These are phyloP conservation scores for Beauveria pseudobassiana DNA, from an alignment of 2,329 filamentous ascomycete genomes.

Conservation along the genomic window DNA sequence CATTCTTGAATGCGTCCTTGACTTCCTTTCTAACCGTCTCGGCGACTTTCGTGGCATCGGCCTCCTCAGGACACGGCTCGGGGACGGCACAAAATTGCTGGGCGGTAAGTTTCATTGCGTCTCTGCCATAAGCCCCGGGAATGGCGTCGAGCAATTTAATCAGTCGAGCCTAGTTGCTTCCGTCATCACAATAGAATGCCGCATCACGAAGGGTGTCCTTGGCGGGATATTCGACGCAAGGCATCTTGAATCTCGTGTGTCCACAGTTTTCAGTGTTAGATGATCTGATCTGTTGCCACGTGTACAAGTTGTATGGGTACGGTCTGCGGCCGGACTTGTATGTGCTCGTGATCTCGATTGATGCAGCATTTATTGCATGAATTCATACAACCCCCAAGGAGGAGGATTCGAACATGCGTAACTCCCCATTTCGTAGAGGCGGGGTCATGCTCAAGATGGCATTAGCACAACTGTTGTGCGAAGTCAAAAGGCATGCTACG, in stretches of 20 bases:
- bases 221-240: constrained; percentile 29
- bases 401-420: constrained; percentile 28
- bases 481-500: neutral
- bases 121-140: constrained; percentile 26
- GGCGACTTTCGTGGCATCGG: constrained; percentile 22
- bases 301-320: too few relatives aligned
- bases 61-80: constrained; percentile 20
- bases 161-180: constrained; percentile 16
- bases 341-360: constrained; percentile 30
- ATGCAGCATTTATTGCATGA: constrained; percentile 28
- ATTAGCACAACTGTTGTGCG: neutral
- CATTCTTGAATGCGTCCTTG: constrained; percentile 27
- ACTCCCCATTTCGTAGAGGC: constrained; percentile 24
- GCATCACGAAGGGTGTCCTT: constrained; percentile 27
- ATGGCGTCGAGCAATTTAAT: constrained; percentile 25
- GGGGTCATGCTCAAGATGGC: constrained; percentile 20
- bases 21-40: constrained; percentile 19
- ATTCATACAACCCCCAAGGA: constrained; percentile 31
- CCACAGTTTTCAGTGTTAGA: constrained; percentile 25
- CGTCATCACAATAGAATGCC: constrained; percentile 25
- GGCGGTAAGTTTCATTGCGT: constrained; percentile 20
- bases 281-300: constrained; percentile 25
- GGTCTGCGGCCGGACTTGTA: neutral
- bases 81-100: constrained; percentile 20
- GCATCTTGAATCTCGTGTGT: constrained; percentile 22